These are phyloP conservation scores for Excoecaria cochinchinensis DNA, from an alignment of 345 rosid genomes.

Conservation along the genomic window DNA sequence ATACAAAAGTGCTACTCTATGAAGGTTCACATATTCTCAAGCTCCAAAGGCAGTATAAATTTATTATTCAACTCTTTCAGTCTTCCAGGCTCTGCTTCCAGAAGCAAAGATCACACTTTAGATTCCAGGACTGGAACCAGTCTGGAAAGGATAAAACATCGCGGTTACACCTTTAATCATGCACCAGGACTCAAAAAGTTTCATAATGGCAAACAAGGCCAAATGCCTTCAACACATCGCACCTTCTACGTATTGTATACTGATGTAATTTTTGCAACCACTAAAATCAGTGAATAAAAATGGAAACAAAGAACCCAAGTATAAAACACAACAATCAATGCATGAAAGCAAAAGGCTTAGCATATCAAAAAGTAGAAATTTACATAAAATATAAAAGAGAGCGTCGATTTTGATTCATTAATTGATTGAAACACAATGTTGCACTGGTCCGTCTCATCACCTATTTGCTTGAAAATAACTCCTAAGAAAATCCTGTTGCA, in stretches of 20 bases:
- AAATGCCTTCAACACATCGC: background rate
- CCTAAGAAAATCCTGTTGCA: background rate
- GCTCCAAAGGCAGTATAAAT: background rate
- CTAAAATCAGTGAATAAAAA: background rate
- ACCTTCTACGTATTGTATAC: background rate
- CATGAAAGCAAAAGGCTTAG: background rate
- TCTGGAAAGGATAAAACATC: too few relatives aligned
- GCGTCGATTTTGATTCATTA: background rate
- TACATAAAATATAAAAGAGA: background rate
- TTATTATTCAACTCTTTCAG: background rate
- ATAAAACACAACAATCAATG: background rate
- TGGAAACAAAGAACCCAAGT: background rate
- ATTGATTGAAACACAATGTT: background rate
- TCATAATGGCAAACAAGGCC: background rate
- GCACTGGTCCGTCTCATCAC: background rate
- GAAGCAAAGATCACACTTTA: background rate
- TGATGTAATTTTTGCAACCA: background rate
- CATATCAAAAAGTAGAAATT: background rate
- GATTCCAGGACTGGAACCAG: background rate
- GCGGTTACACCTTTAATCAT: background rate
- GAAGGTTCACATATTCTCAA: background rate
- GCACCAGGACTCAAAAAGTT: too few relatives aligned
- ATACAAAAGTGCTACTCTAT: background rate
- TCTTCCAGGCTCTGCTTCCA: background rate
- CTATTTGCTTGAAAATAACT: background rate